Evolutionary conservation across 306 rosid genomes (phyloP), one percentile per base, ranked within the genome.

Genomic region (Sechiopsis laciniata): DNA sequence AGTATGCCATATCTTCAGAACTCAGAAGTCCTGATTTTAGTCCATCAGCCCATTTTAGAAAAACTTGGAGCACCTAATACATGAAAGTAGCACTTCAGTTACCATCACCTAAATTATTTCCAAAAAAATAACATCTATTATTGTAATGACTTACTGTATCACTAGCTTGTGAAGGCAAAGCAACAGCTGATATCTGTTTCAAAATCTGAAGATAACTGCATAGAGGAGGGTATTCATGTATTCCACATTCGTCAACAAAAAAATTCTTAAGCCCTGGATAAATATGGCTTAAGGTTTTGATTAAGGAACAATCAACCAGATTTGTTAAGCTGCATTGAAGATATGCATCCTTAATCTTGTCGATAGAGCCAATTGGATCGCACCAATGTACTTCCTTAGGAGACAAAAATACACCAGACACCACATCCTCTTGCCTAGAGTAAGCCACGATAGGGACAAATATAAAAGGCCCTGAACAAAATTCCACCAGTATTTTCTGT

Each of bases 191-290:
- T 67, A 93, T 81, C 85, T 93, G 94, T 75, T 55, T 83, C 86
- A 93, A 84, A 83, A 88, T 83, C 83, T 85, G 90, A 68, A 93
- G 80, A 85, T 93, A 93, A 78, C 85, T 83, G 72, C 83, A 72
- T 56, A 90, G 84, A 77, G 89, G 88, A 83, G 97, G 98, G 73
- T 64, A 77, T 73, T 93, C 88, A 62, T 55, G 84, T 40, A 93
- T 90, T 63, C 88, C 77, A 24, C 98, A 93, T 40, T 69, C 85
- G 9, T 86, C 82, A 72, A 90, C 78, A 79, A 90, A 93, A 82
- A 93, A 93, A 51, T 90, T 90, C 46, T 63, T 91, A 78, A 93
- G 97, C 72, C 83, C 77, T 10, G 91, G 94, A 83, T 90, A 93
- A 56, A 87, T 79, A 68, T 79, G 80, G 82, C 82, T 77, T 68